Percentiles rank a stretch among this genome's conserved stretches.
phyloP scores from a whole-genome alignment of 2,329 filamentous ascomycete species.

The Cercospora sesami region DNA sequence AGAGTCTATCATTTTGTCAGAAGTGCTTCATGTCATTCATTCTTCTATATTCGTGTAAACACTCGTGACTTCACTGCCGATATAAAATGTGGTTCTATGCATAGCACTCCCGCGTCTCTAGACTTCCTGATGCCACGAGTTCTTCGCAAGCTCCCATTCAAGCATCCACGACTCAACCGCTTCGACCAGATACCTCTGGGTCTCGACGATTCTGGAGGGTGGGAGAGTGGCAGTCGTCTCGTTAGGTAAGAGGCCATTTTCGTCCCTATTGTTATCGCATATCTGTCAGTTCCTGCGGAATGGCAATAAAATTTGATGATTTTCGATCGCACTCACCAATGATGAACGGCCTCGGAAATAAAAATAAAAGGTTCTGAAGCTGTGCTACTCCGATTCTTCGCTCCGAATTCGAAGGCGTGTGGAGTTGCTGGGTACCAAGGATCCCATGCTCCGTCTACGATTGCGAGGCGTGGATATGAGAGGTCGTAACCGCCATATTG shows the following conservation, averaged over 20 bases:
- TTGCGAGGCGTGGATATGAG: conserved; percentile 71
- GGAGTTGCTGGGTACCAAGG: conserved; percentile 64
- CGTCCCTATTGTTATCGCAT: conserved; percentile 19
- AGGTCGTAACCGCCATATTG: conserved; percentile 71
- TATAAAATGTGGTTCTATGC: background rate
- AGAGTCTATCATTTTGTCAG: too few species aligned
- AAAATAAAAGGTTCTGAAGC: conserved; percentile 69
- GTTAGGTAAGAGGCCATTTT: conserved; percentile 55
- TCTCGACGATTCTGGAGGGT: conserved; percentile 58
- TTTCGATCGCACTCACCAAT: conserved; percentile 48
- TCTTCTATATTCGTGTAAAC: too few species aligned
- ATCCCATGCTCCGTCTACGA: conserved; percentile 75
- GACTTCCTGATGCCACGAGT: conserved; percentile 7
- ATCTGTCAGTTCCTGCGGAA: background rate
- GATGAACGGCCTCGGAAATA: conserved; percentile 73
- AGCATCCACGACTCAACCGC: conserved; percentile 69
- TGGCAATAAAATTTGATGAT: too few species aligned
- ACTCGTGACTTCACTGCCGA: background rate
- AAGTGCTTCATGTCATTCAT: too few species aligned
- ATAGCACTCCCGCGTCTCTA: background rate
- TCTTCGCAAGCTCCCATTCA: conserved; percentile 51
- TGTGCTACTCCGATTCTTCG: conserved; percentile 60
- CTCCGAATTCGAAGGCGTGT: conserved; percentile 34
- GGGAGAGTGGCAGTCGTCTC: conserved; percentile 61
- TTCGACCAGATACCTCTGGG: conserved; percentile 58